Evolutionary conservation across 768 basidiomycete genomes (phyloP).

Genomic region (Royoungia palumana): DNA sequence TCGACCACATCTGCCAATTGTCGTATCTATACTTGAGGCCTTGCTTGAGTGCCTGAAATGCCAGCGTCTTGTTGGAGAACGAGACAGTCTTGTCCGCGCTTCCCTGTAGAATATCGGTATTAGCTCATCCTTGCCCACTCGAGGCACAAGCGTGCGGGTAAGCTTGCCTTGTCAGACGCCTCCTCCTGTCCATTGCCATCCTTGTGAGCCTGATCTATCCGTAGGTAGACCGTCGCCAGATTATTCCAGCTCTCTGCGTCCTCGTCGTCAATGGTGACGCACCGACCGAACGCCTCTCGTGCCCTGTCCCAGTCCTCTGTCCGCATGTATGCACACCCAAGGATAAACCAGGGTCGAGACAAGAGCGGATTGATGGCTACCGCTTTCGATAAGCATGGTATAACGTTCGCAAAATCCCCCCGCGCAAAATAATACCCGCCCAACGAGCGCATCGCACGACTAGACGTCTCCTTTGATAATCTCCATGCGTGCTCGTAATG

Average conservation of each 20-base stretch:
- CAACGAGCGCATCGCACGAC: conserved; percentile 87
- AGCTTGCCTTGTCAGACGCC: conserved; percentile 22
- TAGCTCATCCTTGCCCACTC: conserved; percentile 1
- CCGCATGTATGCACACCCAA: conserved; percentile 90
- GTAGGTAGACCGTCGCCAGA: conserved; percentile 89
- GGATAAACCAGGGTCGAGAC: conserved; percentile 89
- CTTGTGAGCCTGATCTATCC: conserved; percentile 52
- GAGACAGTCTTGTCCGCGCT: conserved; percentile 38
- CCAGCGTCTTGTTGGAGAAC: conserved; percentile 77
- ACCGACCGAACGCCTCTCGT: conserved; percentile 77
- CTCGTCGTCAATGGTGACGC: conserved; percentile 90
- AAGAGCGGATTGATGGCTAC: conserved; percentile 87
- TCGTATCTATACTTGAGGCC: conserved; percentile 82
- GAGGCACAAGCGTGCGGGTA: background rate
- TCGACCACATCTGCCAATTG: conserved; percentile 98
- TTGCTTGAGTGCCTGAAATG: conserved; percentile 89
- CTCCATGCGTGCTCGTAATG: conserved; percentile 87
- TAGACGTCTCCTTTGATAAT: conserved; percentile 75
- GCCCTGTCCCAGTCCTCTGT: conserved; percentile 82
- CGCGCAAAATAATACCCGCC: conserved; percentile 79
- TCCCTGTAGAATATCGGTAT: conserved; percentile 23
- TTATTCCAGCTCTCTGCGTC: conserved; percentile 99
- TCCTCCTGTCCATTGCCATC: conserved; percentile 31
- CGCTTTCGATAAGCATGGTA: conserved; percentile 65
- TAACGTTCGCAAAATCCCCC: conserved; percentile 59